Evolutionary conservation across 2,329 filamentous ascomycete species (phyloP).

Genomic region (Fusarium udum): DNA sequence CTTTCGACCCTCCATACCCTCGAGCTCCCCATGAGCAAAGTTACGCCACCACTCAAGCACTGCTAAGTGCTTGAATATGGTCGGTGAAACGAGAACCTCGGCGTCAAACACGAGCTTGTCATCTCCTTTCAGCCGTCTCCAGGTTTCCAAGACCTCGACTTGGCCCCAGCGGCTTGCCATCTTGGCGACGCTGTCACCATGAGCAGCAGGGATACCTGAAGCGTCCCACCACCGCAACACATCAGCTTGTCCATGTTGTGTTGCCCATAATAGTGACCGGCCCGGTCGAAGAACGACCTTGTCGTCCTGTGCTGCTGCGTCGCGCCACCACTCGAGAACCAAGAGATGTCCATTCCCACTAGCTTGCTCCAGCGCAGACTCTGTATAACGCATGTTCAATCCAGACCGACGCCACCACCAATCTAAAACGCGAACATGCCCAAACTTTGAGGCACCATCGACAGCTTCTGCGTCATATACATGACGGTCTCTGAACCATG

Average conservation of each 20-base stretch:
- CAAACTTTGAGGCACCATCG: slow-evolving; percentile 86
- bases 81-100: slow-evolving; percentile 85
- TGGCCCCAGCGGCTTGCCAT: slow-evolving; percentile 87
- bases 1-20: slow-evolving; percentile 62
- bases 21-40: slow-evolving; percentile 66
- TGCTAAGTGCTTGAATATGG: slow-evolving; percentile 83
- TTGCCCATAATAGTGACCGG: slow-evolving; percentile 83
- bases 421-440: slow-evolving; percentile 85
- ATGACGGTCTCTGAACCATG: slow-evolving; percentile 84
- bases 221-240: slow-evolving; percentile 90
- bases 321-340: slow-evolving; percentile 94
- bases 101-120: slow-evolving; percentile 77
- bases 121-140: slow-evolving; percentile 76
- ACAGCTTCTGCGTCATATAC: slow-evolving; percentile 82
- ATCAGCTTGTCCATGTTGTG: slow-evolving; percentile 80
- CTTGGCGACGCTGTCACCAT: slow-evolving; percentile 84
- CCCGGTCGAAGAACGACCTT: slow-evolving; percentile 77
- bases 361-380: slow-evolving; percentile 87
- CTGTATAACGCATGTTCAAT: slow-evolving; percentile 83
- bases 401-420: slow-evolving; percentile 89
- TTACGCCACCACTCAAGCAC: slow-evolving; percentile 94
- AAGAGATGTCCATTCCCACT: slow-evolving; percentile 84
- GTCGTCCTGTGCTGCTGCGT: slow-evolving; percentile 69
- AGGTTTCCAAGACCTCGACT: slow-evolving; percentile 83
- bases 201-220: slow-evolving; percentile 79